Conservation (phyloP, 1,284 basidiomycete species). For the Rhodotorula sp. region DNA sequence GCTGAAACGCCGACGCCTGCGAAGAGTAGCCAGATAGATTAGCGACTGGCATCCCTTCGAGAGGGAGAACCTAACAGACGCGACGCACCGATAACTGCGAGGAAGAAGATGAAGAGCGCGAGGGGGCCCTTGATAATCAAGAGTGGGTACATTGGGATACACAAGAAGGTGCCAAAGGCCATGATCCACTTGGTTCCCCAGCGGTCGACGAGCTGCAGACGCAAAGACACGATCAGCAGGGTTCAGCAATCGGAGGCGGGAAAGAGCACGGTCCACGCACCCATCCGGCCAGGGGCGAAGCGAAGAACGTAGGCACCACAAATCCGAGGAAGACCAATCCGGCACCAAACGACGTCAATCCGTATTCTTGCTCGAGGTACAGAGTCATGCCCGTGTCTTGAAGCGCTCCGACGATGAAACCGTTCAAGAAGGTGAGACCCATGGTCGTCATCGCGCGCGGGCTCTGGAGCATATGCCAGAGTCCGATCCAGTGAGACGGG, state of each 20-base stretch:
- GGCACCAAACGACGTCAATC: conserved; percentile 35
- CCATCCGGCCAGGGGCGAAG: conserved; percentile 19
- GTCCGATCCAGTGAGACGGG: conserved; percentile 6
- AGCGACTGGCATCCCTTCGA: neutral
- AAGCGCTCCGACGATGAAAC: conserved; percentile 37
- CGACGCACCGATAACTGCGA: conserved; percentile 35
- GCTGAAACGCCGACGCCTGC: conserved; percentile 25
- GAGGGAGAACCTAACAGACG: neutral
- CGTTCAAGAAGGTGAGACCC: conserved; percentile 30
- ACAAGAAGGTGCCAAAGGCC: conserved; percentile 23
- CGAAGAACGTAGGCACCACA: conserved; percentile 38
- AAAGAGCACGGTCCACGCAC: neutral
- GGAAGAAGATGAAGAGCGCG: conserved; percentile 40
- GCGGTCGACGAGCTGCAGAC: conserved; percentile 23
- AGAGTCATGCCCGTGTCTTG: conserved; percentile 32
- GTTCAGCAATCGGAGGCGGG: too few relatives aligned
- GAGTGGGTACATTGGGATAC: conserved; percentile 32
- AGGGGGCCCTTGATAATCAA: conserved; percentile 40
- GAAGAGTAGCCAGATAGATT: too few relatives aligned
- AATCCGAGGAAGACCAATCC: conserved; percentile 42
- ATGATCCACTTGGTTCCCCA: conserved; percentile 38
- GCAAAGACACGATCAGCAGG: neutral
- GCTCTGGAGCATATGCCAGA: conserved; percentile 7
- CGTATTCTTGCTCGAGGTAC: conserved; percentile 32
- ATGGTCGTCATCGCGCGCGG: conserved; percentile 29